A percentile compares a stretch with the other conserved stretches of the same genome.
Conservation (phyloP, 495 filamentous ascomycete genomes). For the Penicillium waksmanii region DNA sequence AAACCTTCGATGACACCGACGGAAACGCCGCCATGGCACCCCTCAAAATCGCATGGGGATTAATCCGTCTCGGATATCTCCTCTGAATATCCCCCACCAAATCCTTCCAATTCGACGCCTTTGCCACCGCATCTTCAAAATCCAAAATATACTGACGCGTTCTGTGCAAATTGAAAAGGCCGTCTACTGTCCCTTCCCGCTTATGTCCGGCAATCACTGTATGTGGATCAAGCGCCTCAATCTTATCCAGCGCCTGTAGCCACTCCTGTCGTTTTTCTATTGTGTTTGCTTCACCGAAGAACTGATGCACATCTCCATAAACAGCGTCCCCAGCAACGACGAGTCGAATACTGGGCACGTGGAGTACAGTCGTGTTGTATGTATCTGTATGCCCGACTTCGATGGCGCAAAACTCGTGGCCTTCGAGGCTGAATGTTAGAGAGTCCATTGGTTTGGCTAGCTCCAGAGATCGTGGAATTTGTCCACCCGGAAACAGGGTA, state of each 20-base stretch:
- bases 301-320: constrained; percentile 39
- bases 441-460: neutral
- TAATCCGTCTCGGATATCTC: neutral
- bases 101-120: neutral
- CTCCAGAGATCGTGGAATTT: neutral
- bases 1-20: neutral
- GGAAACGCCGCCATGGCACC: neutral
- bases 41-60: neutral
- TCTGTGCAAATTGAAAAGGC: neutral
- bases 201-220: constrained; percentile 11
- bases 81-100: neutral
- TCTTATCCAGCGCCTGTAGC: constrained; percentile 5
- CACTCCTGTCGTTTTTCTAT: neutral
- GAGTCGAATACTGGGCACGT: constrained; percentile 32
- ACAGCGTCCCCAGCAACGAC: constrained; percentile 41
- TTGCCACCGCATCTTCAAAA: neutral
- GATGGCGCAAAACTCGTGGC: neutral
- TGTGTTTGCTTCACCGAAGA: constrained; percentile 23
- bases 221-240: constrained; percentile 4
- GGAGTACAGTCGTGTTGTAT: constrained; percentile 32
- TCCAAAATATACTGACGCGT: neutral
- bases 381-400: constrained; percentile 26
- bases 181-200: neutral
- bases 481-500: neutral
- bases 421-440: neutral